phyloP scores from a whole-genome alignment of 1,284 basidiomycete species.

The Phaffia rhodozyma region DNA sequence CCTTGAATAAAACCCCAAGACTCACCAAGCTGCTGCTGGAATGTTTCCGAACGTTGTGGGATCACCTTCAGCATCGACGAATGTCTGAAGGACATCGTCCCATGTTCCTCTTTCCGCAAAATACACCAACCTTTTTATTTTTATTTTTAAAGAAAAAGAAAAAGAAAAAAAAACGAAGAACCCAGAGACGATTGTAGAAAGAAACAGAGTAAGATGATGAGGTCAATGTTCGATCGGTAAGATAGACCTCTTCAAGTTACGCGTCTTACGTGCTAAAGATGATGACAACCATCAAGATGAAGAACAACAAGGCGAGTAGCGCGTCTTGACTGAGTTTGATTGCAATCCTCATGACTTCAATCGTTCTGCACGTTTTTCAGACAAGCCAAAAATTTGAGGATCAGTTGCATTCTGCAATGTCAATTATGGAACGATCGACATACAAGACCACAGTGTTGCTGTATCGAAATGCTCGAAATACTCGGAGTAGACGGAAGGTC shows the following conservation, averaged over 20 bases:
- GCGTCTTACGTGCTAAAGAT: neutral
- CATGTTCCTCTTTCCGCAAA: slow-evolving; percentile 77
- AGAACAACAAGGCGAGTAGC: slow-evolving; percentile 70
- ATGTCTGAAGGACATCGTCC: slow-evolving; percentile 63
- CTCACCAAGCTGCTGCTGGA: slow-evolving; percentile 59
- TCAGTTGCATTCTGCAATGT: neutral
- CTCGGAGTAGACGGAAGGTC: slow-evolving; percentile 68
- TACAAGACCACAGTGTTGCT: slow-evolving; percentile 58
- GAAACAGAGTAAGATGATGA: neutral
- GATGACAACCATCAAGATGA: slow-evolving; percentile 47
- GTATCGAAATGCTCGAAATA: slow-evolving; percentile 75
- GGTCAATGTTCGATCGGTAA: no score
- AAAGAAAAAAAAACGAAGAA: neutral
- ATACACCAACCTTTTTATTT: slow-evolving; percentile 66
- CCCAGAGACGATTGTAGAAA: no score
- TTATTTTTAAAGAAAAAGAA: no score
- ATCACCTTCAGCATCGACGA: slow-evolving; percentile 71
- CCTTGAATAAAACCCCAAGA: neutral
- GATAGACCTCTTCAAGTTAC: no score
- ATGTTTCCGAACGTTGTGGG: slow-evolving; percentile 68
- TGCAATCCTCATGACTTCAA: slow-evolving; percentile 86
- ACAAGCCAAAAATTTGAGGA: neutral
- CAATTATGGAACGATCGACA: slow-evolving; percentile 28
- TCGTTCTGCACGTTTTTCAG: slow-evolving; percentile 45
- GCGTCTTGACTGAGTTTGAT: slow-evolving; percentile 73